Evolutionary conservation across 75 land plant genomes (phyloP), one percentile per base, ranked within the genome.

Genomic region (Azolla pinnata): DNA sequence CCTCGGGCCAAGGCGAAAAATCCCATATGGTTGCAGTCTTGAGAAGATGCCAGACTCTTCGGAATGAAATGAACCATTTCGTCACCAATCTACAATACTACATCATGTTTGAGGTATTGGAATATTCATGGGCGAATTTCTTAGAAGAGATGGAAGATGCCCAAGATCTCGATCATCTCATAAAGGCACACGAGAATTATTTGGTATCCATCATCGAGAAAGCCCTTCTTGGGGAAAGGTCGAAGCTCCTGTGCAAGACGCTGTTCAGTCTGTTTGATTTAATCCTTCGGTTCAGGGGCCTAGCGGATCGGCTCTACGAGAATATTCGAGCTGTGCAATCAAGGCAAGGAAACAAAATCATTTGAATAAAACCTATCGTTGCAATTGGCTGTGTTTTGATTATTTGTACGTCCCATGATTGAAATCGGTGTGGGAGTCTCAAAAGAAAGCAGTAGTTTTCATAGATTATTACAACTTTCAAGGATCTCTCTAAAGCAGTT

Each of bases 21-120:
- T 60, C 67, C 27, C 80, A 80, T 50, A 64, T 95, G 31, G 74
- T 78, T 29, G 76, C 79, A 21, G 75, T 92, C 21, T 63, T 78
- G 57, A 72, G 97, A 54, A 64, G 77, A 53, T 95, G 96, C 64
- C 99, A 95, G 68, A 95, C 95, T 31, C 78, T 86, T 24, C 83
- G 99, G 78, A 78, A 79, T 70, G 97, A 95, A 59, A 95, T 95
- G 99, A 95, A 95, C 58, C 97, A 95, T 72, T 95, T 95, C 65
- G 81, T 95, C 28, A 81, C 92, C 27, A 95, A 95, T 61, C 70
- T 95, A 59, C 99, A 95, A 66, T 86, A 95, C 51, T 95, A 95
- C 64, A 95, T 95, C 35, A 95, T 95, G 99, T 95, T 95, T 81
- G 99, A 95, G 79, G 99, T 90, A 5, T 75, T 90, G 34, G 99